Conservation (phyloP, 441 rosid genomes). For the Jatropha multifida region DNA sequence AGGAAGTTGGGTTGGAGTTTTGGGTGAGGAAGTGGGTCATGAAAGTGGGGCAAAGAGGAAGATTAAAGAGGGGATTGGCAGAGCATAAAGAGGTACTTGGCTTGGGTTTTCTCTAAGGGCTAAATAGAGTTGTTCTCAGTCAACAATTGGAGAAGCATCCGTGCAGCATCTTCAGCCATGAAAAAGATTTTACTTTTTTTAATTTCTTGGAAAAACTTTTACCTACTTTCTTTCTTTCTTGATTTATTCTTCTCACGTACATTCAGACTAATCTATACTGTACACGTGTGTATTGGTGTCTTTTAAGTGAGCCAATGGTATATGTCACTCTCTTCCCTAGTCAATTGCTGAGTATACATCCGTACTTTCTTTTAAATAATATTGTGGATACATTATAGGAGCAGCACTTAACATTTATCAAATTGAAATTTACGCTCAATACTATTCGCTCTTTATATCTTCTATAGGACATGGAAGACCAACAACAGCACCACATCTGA, state of each 20-base stretch:
- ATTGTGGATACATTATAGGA: too few relatives aligned
- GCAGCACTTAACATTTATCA: too few relatives aligned
- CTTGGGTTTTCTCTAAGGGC: constrained; percentile 1
- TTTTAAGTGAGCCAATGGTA: neutral
- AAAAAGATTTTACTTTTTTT: constrained; percentile 26
- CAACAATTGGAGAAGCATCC: constrained; percentile 29
- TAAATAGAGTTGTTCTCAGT: constrained; percentile 10
- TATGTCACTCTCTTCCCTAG: too few relatives aligned
- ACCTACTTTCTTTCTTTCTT: neutral
- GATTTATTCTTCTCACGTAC: constrained; percentile 3
- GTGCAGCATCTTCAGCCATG: constrained; percentile 34
- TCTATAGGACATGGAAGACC: too few relatives aligned
- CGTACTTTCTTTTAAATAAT: too few relatives aligned
- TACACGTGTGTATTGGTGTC: constrained; percentile 21
- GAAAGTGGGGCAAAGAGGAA: constrained; percentile 22
- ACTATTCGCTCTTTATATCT: too few relatives aligned
- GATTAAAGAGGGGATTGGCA: constrained; percentile 24
- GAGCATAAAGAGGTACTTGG: constrained; percentile 19
- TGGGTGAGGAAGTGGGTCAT: constrained; percentile 12
- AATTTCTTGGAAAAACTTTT: constrained; percentile 16
- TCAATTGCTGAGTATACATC: too few relatives aligned
- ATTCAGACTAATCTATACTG: constrained; percentile 4
- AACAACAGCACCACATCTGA: too few relatives aligned
- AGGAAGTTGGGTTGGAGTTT: constrained; percentile 12
- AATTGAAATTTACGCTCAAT: too few relatives aligned